Conservation (phyloP, 1,139 yeast genomes). For the Pichia norvegensis region DNA sequence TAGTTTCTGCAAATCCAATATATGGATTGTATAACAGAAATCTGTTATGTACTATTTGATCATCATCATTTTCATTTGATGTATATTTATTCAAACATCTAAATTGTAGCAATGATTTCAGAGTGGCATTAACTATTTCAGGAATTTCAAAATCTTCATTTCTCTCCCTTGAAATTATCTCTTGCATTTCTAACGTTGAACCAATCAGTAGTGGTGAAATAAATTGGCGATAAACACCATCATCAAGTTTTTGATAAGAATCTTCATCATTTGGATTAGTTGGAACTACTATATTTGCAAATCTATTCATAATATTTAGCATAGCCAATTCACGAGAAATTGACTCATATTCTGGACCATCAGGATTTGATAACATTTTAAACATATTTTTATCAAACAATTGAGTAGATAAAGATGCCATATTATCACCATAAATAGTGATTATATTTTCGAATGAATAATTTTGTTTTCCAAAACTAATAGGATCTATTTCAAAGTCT, state of each 20-base stretch:
- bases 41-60: constrained; percentile 8
- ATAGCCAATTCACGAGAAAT: constrained; percentile 15
- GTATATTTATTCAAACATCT: constrained; percentile 20
- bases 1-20: constrained; percentile 35
- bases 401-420: constrained; percentile 16
- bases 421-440: constrained; percentile 20
- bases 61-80: constrained; percentile 11
- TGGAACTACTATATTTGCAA: constrained; percentile 9
- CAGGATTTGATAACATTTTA: constrained; percentile 19
- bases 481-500: constrained; percentile 19
- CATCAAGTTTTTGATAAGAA: constrained; percentile 8
- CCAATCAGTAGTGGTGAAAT: constrained; percentile 33
- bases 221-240: constrained; percentile 12
- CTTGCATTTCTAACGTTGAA: constrained; percentile 50
- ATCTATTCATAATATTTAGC: constrained; percentile 12
- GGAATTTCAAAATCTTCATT: constrained; percentile 26
- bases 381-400: constrained; percentile 22
- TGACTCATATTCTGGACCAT: constrained; percentile 10
- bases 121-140: constrained; percentile 27
- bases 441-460: constrained; percentile 1
- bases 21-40: constrained; percentile 16
- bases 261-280: not conserved
- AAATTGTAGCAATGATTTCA: constrained; percentile 34
- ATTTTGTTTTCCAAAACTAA: constrained; percentile 10
- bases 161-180: constrained; percentile 39